phyloP scores from a whole-genome alignment of 257 asterid species.

The Primulina huaijiensis region DNA sequence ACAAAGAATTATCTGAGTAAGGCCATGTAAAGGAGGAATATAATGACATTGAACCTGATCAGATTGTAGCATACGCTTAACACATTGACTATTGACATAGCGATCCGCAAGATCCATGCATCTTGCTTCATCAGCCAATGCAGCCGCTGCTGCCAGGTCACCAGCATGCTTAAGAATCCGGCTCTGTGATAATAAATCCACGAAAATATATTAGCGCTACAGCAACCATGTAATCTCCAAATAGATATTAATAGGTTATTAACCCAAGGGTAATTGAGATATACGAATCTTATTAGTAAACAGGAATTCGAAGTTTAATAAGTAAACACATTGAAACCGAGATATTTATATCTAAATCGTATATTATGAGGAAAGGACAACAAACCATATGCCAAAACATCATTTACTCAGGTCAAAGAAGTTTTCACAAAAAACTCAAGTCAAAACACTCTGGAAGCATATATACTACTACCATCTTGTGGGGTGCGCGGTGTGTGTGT shows the following conservation, averaged over 20 bases:
- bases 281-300: background rate
- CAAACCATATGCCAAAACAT: background rate
- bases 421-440: background rate
- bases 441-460: background rate
- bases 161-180: constrained; percentile 97
- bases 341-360: background rate
- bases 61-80: constrained; percentile 98
- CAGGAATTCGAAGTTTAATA: constrained; percentile 4
- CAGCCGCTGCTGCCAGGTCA: constrained; percentile 80
- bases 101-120: constrained; percentile 99
- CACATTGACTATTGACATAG: constrained; percentile 91
- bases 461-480: background rate
- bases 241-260: background rate
- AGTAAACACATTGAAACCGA: constrained; percentile 8
- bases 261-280: constrained; percentile 10
- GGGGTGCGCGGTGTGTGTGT: background rate
- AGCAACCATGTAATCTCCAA: constrained; percentile 3
- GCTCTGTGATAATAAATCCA: constrained; percentile 56
- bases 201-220: constrained; percentile 12
- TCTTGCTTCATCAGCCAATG: constrained; percentile 98
- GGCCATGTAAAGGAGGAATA: background rate
- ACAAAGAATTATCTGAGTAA: background rate
- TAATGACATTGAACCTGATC: constrained; percentile 62
- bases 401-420: background rate
- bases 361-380: background rate